Percentiles rank a stretch among this genome's conserved stretches.
Evolutionary conservation across 2,329 filamentous ascomycete genomes (phyloP).

Genomic region (Lasiodiplodia sp.): DNA sequence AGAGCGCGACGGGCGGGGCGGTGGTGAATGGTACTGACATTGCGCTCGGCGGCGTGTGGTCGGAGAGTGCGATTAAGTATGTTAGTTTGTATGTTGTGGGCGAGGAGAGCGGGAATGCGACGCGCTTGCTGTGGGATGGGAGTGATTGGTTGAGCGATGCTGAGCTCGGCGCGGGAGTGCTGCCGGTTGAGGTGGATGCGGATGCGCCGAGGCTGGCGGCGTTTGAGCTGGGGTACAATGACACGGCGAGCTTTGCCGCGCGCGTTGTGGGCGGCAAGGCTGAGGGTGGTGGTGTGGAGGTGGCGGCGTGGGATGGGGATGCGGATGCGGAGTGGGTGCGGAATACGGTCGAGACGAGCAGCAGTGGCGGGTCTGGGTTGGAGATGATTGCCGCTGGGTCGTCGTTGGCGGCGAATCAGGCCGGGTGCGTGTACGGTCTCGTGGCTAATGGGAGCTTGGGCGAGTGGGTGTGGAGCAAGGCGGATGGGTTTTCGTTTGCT

Average conservation of each 20-base stretch:
- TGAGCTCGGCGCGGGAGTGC: too few relatives aligned
- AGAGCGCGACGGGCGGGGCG: not conserved
- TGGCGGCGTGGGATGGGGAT: not conserved
- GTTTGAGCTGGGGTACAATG: not conserved
- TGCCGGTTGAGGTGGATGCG: not conserved
- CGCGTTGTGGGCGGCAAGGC: not conserved
- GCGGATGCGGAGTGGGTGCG: not conserved
- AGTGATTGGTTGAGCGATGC: not conserved
- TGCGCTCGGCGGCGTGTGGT: not conserved
- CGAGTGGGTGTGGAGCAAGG: not conserved
- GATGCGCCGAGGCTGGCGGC: not conserved
- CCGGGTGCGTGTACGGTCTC: slow-evolving; percentile 7
- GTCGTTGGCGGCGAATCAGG: slow-evolving; percentile 10
- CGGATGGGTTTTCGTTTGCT: not conserved
- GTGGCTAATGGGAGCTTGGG: slow-evolving; percentile 12
- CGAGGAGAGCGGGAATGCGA: not conserved
- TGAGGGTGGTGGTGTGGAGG: not conserved
- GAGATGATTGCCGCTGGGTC: not conserved
- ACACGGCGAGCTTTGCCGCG: not conserved
- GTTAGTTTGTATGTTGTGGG: not conserved
- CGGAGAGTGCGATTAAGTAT: not conserved
- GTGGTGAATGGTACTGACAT: not conserved
- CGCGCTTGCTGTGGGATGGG: not conserved
- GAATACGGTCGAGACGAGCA: not conserved
- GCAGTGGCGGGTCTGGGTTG: not conserved